phyloP scores from a whole-genome alignment of 306 rosid genomes.

The Castanopsis chinensis region DNA sequence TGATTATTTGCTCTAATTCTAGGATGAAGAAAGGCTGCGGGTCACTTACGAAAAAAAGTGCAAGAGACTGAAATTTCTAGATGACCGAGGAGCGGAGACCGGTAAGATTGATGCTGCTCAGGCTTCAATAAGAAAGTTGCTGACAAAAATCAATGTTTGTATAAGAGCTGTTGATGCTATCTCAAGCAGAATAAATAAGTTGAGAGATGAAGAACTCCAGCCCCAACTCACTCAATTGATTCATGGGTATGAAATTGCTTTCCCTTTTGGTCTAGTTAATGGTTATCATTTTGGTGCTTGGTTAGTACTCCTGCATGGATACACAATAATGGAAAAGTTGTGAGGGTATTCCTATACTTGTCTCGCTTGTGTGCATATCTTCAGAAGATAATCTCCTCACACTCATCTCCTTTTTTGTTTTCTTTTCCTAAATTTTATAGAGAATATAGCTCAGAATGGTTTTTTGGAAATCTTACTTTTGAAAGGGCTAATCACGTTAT shows the following conservation, averaged over 20 bases:
- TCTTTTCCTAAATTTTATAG: neutral
- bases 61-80: conserved; percentile 77
- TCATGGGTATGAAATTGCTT: conserved; percentile 71
- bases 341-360: conserved; percentile 3
- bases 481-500: neutral
- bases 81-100: conserved; percentile 83
- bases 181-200: conserved; percentile 68
- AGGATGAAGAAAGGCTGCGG: conserved; percentile 96
- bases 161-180: conserved; percentile 77
- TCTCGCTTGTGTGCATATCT: neutral
- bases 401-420: neutral
- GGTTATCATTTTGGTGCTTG: conserved; percentile 13
- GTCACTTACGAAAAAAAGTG: conserved; percentile 70
- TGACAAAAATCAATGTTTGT: conserved; percentile 77
- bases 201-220: conserved; percentile 89
- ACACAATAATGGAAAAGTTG: conserved; percentile 2
- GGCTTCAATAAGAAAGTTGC: conserved; percentile 69
- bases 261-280: conserved; percentile 14
- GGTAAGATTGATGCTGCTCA: conserved; percentile 78
- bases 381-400: neutral
- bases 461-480: neutral
- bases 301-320: neutral
- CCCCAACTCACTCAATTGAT: conserved; percentile 85
- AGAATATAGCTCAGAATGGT: neutral
- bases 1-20: conserved; percentile 23